phyloP scores from a whole-genome alignment of 805 yeast genomes.

The Scheffersomyces spartinae region DNA sequence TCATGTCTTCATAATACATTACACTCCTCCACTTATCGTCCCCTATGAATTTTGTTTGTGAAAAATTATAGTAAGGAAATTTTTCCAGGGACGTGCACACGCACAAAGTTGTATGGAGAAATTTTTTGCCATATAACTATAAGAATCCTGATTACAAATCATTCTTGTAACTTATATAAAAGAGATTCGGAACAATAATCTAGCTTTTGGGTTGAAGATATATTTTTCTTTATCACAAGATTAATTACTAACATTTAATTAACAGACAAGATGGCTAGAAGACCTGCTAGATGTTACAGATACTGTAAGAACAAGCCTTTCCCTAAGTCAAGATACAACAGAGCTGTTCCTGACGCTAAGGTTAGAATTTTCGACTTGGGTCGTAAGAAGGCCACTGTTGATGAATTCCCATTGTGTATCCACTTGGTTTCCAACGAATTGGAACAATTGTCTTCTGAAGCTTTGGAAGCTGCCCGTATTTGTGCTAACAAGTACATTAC shows the following conservation, averaged over 20 bases:
- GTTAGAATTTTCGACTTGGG: slow-evolving; percentile 98
- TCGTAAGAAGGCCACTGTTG: slow-evolving; percentile 99
- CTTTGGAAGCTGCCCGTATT: slow-evolving; percentile 99
- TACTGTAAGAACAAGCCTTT: slow-evolving; percentile 99
- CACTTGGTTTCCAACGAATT: slow-evolving; percentile 98
- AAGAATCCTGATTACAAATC: slow-evolving; percentile 7
- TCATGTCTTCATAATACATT: not conserved
- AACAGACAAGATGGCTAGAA: slow-evolving; percentile 88
- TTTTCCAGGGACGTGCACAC: too few relatives aligned
- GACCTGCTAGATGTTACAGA: slow-evolving; percentile 99
- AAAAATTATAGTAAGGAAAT: too few relatives aligned
- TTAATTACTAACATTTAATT: too few relatives aligned
- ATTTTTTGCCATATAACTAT: too few relatives aligned
- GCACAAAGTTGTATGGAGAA: too few relatives aligned
- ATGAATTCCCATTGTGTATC: slow-evolving; percentile 98
- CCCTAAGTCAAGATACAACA: slow-evolving; percentile 99
- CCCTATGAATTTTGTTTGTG: not conserved
- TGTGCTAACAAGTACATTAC: slow-evolving; percentile 99
- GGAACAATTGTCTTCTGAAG: slow-evolving; percentile 99
- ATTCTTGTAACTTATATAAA: slow-evolving; percentile 1
- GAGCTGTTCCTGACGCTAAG: slow-evolving; percentile 99
- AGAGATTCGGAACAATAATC: too few relatives aligned
- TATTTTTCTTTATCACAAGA: slow-evolving; percentile 1
- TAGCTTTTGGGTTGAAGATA: too few relatives aligned
- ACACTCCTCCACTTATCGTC: not conserved